Percentiles rank a stretch among this genome's conserved stretches.
These are phyloP conservation scores for Dacryopinax primogenitus DNA, from an alignment of 768 basidiomycete species.

Conservation along the genomic window DNA sequence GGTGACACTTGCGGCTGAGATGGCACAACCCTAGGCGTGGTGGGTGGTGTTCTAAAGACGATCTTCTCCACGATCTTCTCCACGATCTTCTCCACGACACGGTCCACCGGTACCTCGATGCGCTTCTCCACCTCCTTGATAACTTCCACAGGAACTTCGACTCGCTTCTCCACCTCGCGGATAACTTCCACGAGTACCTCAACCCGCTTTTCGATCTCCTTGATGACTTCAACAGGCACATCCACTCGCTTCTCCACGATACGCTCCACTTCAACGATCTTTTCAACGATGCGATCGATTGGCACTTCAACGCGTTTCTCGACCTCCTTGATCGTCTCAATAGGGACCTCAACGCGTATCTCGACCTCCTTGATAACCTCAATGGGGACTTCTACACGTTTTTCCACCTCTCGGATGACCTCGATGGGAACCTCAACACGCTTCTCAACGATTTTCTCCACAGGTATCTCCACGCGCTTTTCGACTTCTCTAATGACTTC, in stretches of 20 bases:
- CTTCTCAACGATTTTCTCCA: conserved; percentile 22
- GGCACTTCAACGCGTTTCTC: conserved; percentile 21
- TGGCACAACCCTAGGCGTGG: not conserved
- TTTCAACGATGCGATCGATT: conserved; percentile 22
- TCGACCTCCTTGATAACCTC: conserved; percentile 19
- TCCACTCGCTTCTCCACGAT: conserved; percentile 23
- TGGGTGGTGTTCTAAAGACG: not conserved
- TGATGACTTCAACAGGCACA: conserved; percentile 19
- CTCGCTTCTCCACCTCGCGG: conserved; percentile 19
- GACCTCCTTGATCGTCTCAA: conserved; percentile 15
- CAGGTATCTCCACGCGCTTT: conserved; percentile 19
- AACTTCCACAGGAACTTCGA: conserved; percentile 15
- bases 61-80: conserved; percentile 17
- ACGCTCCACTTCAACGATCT: conserved; percentile 18
- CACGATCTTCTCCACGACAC: conserved; percentile 22
- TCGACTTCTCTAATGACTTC: conserved; percentile 11
- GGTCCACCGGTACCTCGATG: conserved; percentile 23
- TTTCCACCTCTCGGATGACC: conserved; percentile 21
- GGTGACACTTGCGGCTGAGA: not conserved
- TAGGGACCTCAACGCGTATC: conserved; percentile 22
- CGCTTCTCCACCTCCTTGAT: conserved; percentile 19
- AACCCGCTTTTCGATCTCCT: conserved; percentile 20
- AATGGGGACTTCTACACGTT: conserved; percentile 16
- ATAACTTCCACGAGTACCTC: conserved; percentile 20
- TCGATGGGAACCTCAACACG: conserved; percentile 19